Evolutionary conservation across 352 stramenopile species (phyloP).

Genomic region (Phytophthora palmivora): DNA sequence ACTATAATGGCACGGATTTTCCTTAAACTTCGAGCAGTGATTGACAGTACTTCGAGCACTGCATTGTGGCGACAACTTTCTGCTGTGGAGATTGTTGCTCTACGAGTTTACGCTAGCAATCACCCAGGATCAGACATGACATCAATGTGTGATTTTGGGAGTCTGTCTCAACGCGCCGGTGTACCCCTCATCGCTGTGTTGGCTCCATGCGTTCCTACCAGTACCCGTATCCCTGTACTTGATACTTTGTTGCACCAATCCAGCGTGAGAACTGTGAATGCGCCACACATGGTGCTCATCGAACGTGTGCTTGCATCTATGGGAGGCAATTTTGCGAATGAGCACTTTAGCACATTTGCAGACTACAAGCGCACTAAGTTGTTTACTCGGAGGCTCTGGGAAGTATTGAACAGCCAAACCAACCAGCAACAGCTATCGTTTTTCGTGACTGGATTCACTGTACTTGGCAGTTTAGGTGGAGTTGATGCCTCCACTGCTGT

Average conservation of each 20-base stretch:
- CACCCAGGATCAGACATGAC: constrained; percentile 15
- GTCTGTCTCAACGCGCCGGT: constrained; percentile 31
- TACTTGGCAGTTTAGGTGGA: constrained; percentile 39
- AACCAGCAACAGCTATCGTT: constrained; percentile 24
- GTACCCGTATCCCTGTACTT: constrained; percentile 17
- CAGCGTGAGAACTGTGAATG: constrained; percentile 5
- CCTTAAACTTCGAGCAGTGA: constrained; percentile 41
- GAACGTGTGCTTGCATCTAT: constrained; percentile 45
- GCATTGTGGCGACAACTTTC: constrained; percentile 35
- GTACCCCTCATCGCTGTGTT: constrained; percentile 39
- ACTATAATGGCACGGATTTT: constrained; percentile 43
- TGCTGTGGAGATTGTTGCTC: constrained; percentile 41
- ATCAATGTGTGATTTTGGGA: constrained; percentile 29
- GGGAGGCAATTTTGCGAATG: background rate
- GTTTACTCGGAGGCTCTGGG: constrained; percentile 50
- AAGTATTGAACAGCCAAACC: constrained; percentile 33
- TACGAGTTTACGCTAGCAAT: constrained; percentile 32
- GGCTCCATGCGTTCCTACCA: constrained; percentile 18
- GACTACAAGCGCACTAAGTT: constrained; percentile 51
- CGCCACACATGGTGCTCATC: constrained; percentile 41
- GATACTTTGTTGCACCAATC: constrained; percentile 32
- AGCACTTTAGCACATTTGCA: constrained; percentile 31
- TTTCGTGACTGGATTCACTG: constrained; percentile 46
- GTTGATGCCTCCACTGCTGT: constrained; percentile 31
- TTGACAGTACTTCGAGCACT: constrained; percentile 9